phyloP scores from a whole-genome alignment of 257 asterid species.

The Solanum clarkiae region DNA sequence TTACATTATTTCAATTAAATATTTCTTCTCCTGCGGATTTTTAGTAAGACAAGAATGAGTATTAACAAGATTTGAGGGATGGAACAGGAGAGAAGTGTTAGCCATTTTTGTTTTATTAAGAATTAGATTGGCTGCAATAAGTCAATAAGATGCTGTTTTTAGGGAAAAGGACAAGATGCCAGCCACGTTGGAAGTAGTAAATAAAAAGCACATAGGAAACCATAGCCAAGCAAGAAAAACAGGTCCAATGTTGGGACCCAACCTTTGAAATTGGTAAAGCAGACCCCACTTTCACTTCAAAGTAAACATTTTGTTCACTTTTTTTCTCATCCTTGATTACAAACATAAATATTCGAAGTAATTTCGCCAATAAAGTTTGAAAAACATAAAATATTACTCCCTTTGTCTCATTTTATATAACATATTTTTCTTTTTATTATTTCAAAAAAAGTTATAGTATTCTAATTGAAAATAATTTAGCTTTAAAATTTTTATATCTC shows the following conservation, averaged over 20 bases:
- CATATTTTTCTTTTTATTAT: too few species aligned
- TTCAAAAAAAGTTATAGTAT: too few species aligned
- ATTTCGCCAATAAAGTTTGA: neutral
- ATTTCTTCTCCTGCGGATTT: too few species aligned
- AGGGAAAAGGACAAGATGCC: constrained; percentile 41
- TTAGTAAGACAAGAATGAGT: neutral
- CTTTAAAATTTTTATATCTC: too few species aligned
- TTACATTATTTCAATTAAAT: too few species aligned
- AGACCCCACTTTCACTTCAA: constrained; percentile 47
- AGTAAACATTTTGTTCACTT: constrained; percentile 6
- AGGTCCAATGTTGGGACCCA: constrained; percentile 39
- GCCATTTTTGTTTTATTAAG: neutral
- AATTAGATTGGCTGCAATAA: neutral
- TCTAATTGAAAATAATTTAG: too few species aligned
- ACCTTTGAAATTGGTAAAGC: constrained; percentile 43
- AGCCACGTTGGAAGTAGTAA: constrained; percentile 25
- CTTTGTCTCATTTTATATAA: too few species aligned
- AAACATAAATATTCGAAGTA: neutral
- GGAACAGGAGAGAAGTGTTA: neutral
- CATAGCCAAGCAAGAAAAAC: neutral
- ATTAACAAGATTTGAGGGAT: neutral
- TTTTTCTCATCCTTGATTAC: neutral
- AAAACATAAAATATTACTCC: too few species aligned
- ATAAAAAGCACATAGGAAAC: neutral
- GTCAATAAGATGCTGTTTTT: constrained; percentile 27